Conservation (phyloP, 2,329 filamentous ascomycete genomes). For the Cladosporium sp. region DNA sequence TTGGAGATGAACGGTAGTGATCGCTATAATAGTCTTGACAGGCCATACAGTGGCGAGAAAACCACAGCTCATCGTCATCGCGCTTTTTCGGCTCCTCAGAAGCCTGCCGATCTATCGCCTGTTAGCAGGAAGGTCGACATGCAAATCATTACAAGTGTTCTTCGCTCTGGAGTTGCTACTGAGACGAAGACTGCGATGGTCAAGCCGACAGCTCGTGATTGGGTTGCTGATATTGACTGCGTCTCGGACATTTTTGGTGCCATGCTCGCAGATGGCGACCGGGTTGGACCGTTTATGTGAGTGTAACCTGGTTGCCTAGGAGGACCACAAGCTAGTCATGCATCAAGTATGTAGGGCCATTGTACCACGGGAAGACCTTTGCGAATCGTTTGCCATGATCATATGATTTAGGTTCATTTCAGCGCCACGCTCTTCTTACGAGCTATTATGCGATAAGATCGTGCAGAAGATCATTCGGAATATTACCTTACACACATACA, state of each 20-base stretch:
- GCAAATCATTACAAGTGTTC: too few species aligned
- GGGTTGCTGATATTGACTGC: constrained; percentile 4
- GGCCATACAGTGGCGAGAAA: neutral
- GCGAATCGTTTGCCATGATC: too few species aligned
- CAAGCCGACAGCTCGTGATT: constrained; percentile 1
- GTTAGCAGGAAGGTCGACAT: neutral
- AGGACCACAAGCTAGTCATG: neutral
- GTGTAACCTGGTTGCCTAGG: neutral
- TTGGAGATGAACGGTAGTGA: neutral
- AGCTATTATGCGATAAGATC: too few species aligned
- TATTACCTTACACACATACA: too few species aligned
- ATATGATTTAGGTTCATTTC: too few species aligned
- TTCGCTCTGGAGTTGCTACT: neutral
- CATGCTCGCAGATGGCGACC: constrained; percentile 4
- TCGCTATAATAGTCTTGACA: neutral
- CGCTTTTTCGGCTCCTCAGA: constrained; percentile 1
- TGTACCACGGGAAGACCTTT: neutral
- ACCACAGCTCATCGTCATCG: neutral
- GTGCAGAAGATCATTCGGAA: too few species aligned
- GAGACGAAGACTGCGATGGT: neutral
- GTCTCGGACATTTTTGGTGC: constrained; percentile 3
- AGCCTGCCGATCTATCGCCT: neutral
- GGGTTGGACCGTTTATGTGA: neutral
- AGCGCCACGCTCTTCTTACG: too few species aligned
- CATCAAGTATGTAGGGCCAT: neutral